phyloP scores from a whole-genome alignment of 176 grass and related monocot species.

The Carex scoparia region DNA sequence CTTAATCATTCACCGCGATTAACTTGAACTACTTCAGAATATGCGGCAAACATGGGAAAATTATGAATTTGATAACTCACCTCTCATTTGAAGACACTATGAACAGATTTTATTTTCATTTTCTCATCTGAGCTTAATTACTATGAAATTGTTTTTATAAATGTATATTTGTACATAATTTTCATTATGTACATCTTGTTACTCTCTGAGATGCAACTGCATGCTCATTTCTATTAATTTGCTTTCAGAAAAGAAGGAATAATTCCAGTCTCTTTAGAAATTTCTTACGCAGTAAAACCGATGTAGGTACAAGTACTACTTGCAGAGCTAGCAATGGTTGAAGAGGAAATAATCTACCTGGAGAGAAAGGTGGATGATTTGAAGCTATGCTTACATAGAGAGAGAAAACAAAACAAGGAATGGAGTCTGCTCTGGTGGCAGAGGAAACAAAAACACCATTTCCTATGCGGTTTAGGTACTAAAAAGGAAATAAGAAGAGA shows the following conservation, averaged over 20 bases:
- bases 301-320: constrained; percentile 58
- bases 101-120: neutral
- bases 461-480: constrained; percentile 33
- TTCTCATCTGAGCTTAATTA: neutral
- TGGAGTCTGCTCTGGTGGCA: constrained; percentile 31
- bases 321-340: constrained; percentile 64
- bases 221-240: neutral
- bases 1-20: neutral
- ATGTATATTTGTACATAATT: neutral
- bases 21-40: neutral
- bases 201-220: neutral
- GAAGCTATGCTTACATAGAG: constrained; percentile 39
- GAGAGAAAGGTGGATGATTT: constrained; percentile 78
- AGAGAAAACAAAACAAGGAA: constrained; percentile 55
- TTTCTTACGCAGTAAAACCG: neutral
- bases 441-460: constrained; percentile 28
- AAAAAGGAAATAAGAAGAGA: constrained; percentile 35
- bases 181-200: neutral
- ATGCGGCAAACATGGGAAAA: neutral
- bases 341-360: constrained; percentile 83
- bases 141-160: neutral
- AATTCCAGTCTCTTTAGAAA: neutral
- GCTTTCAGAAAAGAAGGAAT: neutral
- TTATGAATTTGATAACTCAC: neutral
- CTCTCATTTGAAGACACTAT: neutral